Percentiles rank a stretch among this genome's conserved stretches.
Evolutionary conservation across 768 basidiomycete species (phyloP).

Genomic region (Infundibulicybe gibba): DNA sequence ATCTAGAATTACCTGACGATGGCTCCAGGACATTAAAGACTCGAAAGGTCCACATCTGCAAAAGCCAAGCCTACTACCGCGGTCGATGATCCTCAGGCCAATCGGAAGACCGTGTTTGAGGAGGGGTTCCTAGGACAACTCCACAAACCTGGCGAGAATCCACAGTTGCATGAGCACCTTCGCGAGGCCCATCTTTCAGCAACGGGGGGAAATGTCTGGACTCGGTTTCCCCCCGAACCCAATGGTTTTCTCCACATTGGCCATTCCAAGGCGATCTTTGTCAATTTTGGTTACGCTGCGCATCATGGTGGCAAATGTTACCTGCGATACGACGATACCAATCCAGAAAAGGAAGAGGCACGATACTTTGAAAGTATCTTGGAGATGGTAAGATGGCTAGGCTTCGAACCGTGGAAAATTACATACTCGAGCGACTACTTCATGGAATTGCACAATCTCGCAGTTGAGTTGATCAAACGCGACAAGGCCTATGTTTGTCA

Average conservation of each 20-base stretch:
- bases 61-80: constrained; percentile 26
- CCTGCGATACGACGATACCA: constrained; percentile 96
- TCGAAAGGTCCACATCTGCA: constrained; percentile 7
- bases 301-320: constrained; percentile 91
- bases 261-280: constrained; percentile 97
- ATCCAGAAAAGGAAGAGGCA: constrained; percentile 96
- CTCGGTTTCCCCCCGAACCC: constrained; percentile 98
- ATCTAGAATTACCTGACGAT: too few species aligned
- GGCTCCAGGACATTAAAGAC: too few species aligned
- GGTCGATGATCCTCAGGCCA: constrained; percentile 29
- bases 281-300: constrained; percentile 98
- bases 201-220: constrained; percentile 84
- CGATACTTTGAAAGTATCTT: constrained; percentile 95
- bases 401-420: constrained; percentile 98
- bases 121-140: constrained; percentile 92
- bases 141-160: constrained; percentile 92
- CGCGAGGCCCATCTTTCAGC: constrained; percentile 77
- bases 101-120: constrained; percentile 74
- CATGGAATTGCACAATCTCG: constrained; percentile 78
- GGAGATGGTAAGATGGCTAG: constrained; percentile 94
- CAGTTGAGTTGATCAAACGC: constrained; percentile 81
- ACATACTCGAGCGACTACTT: constrained; percentile 99
- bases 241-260: constrained; percentile 96
- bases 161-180: constrained; percentile 75
- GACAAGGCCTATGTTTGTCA: constrained; percentile 96